Percentiles rank a stretch among this genome's conserved stretches.
Conservation (phyloP, 495 filamentous ascomycete species). For the Aspergillus homomorphus region DNA sequence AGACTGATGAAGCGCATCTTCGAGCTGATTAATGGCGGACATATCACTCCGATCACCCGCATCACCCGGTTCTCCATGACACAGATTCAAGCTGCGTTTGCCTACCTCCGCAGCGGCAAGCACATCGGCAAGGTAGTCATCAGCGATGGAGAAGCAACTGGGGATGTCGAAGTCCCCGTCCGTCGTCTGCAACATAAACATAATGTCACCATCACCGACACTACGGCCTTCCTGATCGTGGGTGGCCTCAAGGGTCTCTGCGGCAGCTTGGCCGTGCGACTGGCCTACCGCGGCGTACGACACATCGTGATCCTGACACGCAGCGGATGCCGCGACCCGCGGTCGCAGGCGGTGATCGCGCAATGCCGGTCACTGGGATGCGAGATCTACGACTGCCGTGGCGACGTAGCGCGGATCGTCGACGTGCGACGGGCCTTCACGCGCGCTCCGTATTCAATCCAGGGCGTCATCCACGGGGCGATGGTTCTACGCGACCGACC, state of each 20-base stretch:
- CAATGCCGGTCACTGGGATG: conserved; percentile 5
- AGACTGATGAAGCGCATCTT: not conserved
- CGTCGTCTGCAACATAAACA: not conserved
- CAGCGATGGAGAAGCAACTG: not conserved
- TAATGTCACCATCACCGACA: not conserved
- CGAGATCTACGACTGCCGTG: not conserved
- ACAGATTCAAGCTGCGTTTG: not conserved
- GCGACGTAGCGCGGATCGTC: conserved; percentile 1
- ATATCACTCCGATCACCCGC: not conserved
- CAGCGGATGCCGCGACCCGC: conserved; percentile 11
- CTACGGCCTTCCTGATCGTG: not conserved
- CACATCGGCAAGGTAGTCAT: not conserved
- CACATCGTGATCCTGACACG: conserved; percentile 2
- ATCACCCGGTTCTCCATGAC: not conserved
- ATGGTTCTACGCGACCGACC: conserved; percentile 16
- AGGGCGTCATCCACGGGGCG: conserved; percentile 11
- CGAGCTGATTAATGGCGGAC: not conserved
- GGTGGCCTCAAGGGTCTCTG: conserved; percentile 8
- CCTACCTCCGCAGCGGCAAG: not conserved
- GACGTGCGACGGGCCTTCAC: conserved; percentile 13
- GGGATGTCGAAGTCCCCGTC: not conserved
- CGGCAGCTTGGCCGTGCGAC: conserved; percentile 1
- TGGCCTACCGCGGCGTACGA: conserved; percentile 2
- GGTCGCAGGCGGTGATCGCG: conserved; percentile 1
- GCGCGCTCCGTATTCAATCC: not conserved